Percentiles rank a stretch among this genome's conserved stretches.
These are phyloP conservation scores for Nicotiana rustica DNA, from an alignment of 305 asterid species.

Conservation along the genomic window DNA sequence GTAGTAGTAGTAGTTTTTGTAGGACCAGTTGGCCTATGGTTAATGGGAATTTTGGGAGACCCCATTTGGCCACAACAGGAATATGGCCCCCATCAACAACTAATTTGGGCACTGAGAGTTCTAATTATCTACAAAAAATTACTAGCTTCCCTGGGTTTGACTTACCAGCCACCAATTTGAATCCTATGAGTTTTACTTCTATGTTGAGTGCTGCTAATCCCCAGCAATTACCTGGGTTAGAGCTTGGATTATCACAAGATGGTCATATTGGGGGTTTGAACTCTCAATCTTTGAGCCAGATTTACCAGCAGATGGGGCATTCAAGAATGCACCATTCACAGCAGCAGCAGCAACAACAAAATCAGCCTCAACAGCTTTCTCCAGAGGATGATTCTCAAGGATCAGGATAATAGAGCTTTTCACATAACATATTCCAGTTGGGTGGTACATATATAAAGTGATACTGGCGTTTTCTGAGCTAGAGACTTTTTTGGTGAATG, in stretches of 20 bases:
- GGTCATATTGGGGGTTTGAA: constrained; percentile 62
- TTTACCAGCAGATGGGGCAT: constrained; percentile 69
- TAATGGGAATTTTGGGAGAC: constrained; percentile 52
- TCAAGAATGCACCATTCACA: constrained; percentile 41
- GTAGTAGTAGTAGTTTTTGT: constrained; percentile 44
- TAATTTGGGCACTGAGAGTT: constrained; percentile 20
- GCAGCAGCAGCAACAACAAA: constrained; percentile 42
- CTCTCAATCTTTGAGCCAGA: constrained; percentile 61
- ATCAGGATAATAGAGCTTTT: constrained; percentile 52
- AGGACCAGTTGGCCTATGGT: constrained; percentile 61
- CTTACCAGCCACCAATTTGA: constrained; percentile 27
- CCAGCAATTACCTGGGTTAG: constrained; percentile 14
- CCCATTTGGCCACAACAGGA: constrained; percentile 55
- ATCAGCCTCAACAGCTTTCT: constrained; percentile 47
- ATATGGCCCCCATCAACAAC: constrained; percentile 59
- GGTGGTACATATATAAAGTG: neutral
- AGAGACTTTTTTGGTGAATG: neutral
- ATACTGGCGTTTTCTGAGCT: constrained; percentile 7
- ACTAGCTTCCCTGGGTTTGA: constrained; percentile 30
- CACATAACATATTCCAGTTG: neutral
- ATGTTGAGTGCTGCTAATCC: constrained; percentile 33
- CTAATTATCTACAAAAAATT: constrained; percentile 16
- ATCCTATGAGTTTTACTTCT: constrained; percentile 35
- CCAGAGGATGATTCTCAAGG: constrained; percentile 76
- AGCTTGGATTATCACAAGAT: constrained; percentile 69